Conservation (phyloP, 2,329 filamentous ascomycete species). For the Fusarium veterinarium region DNA sequence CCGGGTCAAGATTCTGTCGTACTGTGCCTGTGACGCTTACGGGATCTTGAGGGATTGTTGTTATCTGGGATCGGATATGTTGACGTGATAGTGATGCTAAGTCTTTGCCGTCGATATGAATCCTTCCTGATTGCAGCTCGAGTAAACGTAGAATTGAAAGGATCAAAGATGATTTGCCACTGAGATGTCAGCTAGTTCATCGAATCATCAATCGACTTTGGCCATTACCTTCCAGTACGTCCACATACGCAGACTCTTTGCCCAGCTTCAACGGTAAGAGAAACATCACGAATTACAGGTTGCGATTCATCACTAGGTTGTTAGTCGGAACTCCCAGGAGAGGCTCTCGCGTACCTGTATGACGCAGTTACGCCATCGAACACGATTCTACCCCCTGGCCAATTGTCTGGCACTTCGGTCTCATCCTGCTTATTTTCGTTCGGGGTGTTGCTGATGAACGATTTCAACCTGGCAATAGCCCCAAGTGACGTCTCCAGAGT, state of each 20-base stretch:
- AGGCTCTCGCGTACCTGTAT: slow-evolving; percentile 34
- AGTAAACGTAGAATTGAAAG: slow-evolving; percentile 61
- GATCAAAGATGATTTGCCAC: slow-evolving; percentile 63
- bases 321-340: neutral
- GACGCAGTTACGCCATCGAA: slow-evolving; percentile 44
- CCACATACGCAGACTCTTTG: slow-evolving; percentile 64
- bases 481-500: slow-evolving; percentile 52
- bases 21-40: slow-evolving; percentile 59
- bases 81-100: slow-evolving; percentile 55
- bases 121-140: slow-evolving; percentile 52
- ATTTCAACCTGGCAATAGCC: slow-evolving; percentile 50
- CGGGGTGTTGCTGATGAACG: slow-evolving; percentile 44
- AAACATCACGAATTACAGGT: slow-evolving; percentile 28
- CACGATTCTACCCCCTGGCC: slow-evolving; percentile 47
- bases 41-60: slow-evolving; percentile 62
- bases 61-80: slow-evolving; percentile 56
- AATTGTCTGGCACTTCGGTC: slow-evolving; percentile 24
- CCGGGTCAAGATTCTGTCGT: slow-evolving; percentile 60
- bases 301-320: slow-evolving; percentile 21
- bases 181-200: slow-evolving; percentile 33
- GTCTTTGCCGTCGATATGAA: slow-evolving; percentile 58
- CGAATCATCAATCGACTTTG: fast-evolving
- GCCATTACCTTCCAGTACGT: slow-evolving; percentile 54
- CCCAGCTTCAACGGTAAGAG: slow-evolving; percentile 47
- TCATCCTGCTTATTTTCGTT: slow-evolving; percentile 42